Conservation (phyloP, 345 rosid species). For the Reutealis trisperma region DNA sequence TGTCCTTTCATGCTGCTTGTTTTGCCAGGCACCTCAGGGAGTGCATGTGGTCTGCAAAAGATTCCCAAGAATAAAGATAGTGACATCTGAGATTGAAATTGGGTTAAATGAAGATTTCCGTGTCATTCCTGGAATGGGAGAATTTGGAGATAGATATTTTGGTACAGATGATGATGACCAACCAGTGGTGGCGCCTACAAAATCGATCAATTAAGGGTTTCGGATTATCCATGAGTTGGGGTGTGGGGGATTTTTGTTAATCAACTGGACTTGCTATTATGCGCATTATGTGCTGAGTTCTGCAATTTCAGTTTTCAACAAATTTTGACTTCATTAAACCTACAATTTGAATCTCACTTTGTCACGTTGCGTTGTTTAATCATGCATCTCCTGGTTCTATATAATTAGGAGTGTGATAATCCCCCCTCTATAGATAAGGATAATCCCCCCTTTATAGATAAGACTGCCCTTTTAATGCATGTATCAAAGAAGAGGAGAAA, state of each 20-base stretch:
- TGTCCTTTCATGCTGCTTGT: conserved; percentile 1
- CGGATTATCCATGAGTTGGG: conserved; percentile 12
- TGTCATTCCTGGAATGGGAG: conserved; percentile 97
- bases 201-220: conserved; percentile 16
- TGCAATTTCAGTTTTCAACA: conserved; percentile 30
- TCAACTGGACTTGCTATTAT: conserved; percentile 1
- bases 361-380: conserved; percentile 5
- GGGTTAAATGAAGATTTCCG: conserved; percentile 92
- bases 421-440: conserved; percentile 3
- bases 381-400: background rate
- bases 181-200: conserved; percentile 29
- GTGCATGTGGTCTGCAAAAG: conserved; percentile 93
- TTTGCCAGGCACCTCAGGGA: conserved; percentile 92
- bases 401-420: background rate
- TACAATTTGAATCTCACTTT: conserved; percentile 3
- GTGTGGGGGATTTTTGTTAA: background rate
- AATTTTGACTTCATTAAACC: conserved; percentile 43
- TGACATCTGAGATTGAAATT: conserved; percentile 95
- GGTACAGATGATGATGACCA: conserved; percentile 88
- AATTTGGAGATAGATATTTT: conserved; percentile 95
- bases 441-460: background rate
- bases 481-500: conserved; percentile 15
- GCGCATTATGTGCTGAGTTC: background rate
- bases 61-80: conserved; percentile 90
- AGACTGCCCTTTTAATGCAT: background rate